Base-by-base conservation (phyloP, 139 green algal species). In the Tetradesmus obliquus region DNA sequence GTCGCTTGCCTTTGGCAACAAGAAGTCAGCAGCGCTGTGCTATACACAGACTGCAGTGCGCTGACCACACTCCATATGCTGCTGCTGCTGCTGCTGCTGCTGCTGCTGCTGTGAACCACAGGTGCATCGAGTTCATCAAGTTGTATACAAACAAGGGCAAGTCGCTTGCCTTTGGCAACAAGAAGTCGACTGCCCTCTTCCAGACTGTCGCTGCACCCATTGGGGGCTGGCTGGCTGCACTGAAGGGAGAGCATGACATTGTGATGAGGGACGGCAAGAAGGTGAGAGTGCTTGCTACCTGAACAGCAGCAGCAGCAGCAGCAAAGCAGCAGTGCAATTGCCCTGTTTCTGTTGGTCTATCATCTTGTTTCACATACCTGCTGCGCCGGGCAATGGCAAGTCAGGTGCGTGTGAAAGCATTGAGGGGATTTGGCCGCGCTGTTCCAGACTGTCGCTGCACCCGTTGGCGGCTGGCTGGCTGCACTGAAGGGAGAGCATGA, bases 51-150 rank as follows among this genome's bases (percentile, higher is more conserved):
- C 89, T 7, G 62, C 32, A 45, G 32, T 45, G 32, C 32, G 32
- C 32, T 45, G 32, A 45, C 32, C 32, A 45, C 32, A 45, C 32
- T 51, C 72, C 22, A 51, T 51, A 12, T 51, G 22, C 20, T n/a
- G 17, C 20, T 45, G 5, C 19, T 45, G 10, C 60, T 82, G 22
- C 20, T n/a, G 17, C 20, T 45, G 5, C 19, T 45, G 10, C 60
- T 82, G 32, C 79, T 84, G 79, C n/a, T 45, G 32, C 13, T 84
- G 24, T 51, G 24, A 53, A 13, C 54, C 15, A 4, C 89, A 88
- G 62, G 89, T 92, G 89, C 24, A 83, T 92, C 45, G 82, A 92
- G 53, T 89, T 79, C 66, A 62, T 92, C 3, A 89, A 92, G 81
- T 66, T 92, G 2, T 79, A 84, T 20, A 92, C 89, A 45, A 92